These are phyloP conservation scores for Lanmaoa pseudosensibilis DNA, from an alignment of 768 basidiomycete species.

Conservation along the genomic window DNA sequence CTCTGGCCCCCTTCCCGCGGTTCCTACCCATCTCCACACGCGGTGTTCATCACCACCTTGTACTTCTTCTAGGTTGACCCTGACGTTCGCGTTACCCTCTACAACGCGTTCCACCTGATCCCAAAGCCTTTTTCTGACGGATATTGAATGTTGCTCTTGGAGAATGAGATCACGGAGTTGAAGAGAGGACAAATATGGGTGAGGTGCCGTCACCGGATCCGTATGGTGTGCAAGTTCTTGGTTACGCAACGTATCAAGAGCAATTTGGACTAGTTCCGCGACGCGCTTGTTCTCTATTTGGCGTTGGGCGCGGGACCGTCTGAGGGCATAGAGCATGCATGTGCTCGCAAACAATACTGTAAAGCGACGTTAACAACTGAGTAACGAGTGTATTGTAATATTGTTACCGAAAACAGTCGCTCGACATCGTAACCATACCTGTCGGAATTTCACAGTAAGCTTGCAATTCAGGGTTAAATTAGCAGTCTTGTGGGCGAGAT, in stretches of 20 bases:
- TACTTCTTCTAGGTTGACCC: slow-evolving; percentile 80
- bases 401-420: slow-evolving; percentile 58
- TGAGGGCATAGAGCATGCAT: slow-evolving; percentile 19
- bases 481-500: slow-evolving; percentile 71
- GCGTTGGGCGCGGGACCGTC: slow-evolving; percentile 44
- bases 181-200: slow-evolving; percentile 78
- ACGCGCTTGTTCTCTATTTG: slow-evolving; percentile 64
- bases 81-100: slow-evolving; percentile 88
- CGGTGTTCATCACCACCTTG: slow-evolving; percentile 83
- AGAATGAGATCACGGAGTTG: slow-evolving; percentile 87
- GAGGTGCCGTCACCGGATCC: slow-evolving; percentile 73
- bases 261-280: slow-evolving; percentile 72
- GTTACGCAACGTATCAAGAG: slow-evolving; percentile 75
- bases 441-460: slow-evolving; percentile 62
- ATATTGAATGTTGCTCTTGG: slow-evolving; percentile 75
- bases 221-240: slow-evolving; percentile 82
- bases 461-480: slow-evolving; percentile 67
- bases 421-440: slow-evolving; percentile 70
- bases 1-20: slow-evolving; percentile 34
- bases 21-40: slow-evolving; percentile 92
- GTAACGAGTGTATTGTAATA: slow-evolving; percentile 7
- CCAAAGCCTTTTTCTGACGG: slow-evolving; percentile 70
- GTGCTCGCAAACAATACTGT: slow-evolving; percentile 30
- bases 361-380: slow-evolving; percentile 18
- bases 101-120: slow-evolving; percentile 79